Base-by-base conservation (phyloP, 352 stramenopile species). In the Phytophthora fragariae region DNA sequence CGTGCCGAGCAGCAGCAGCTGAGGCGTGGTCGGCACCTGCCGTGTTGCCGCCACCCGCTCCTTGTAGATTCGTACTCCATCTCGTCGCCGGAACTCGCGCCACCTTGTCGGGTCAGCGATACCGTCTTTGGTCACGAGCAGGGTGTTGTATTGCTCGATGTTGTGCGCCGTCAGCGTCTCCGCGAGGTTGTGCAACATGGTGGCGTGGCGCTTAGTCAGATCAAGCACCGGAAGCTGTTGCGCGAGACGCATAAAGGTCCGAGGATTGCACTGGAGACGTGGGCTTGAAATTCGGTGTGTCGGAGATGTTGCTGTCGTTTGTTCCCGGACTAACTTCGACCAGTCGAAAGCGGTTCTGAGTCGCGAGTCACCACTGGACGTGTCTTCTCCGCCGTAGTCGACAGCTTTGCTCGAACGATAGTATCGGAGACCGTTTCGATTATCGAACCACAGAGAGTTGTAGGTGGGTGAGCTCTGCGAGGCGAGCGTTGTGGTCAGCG, bases 31-130 rank as follows among this genome's bases (percentile, higher is more conserved):
- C 10, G 62, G 65, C 0, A 57, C 61, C 47, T 67, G 62, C 11
- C 47, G 61, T 15, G 41, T 57, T 5, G 52, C 24, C 41, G 46
- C 46, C 29, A 66, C 27, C 15, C 68, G 62, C n/a, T 75, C 68
- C 53, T 75, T 79, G 62, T 72, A 70, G n/a, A 70, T 53, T 21
- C 58, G 52, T 24, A 76, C 67, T 47, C 57, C 59, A 6, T 68
- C 70, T 35, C 66, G 73, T 12, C 50, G 73, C 44, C 70, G 73
- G 21, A 79, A 52, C 62, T 79, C 68, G 27, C 71, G 57, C 72
- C 69, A 80, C 17, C 57, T 56, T 24, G 55, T 63, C 29, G 69
- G 57, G 37, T 73, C 73, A 7, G 60, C 62, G 14, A 68, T 57
- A 1, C 52, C 70, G 24, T 78, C 62, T 27, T 72, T 69, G 31